phyloP scores from a whole-genome alignment of 495 filamentous ascomycete species.

The Saxophila tyrrhenica region DNA sequence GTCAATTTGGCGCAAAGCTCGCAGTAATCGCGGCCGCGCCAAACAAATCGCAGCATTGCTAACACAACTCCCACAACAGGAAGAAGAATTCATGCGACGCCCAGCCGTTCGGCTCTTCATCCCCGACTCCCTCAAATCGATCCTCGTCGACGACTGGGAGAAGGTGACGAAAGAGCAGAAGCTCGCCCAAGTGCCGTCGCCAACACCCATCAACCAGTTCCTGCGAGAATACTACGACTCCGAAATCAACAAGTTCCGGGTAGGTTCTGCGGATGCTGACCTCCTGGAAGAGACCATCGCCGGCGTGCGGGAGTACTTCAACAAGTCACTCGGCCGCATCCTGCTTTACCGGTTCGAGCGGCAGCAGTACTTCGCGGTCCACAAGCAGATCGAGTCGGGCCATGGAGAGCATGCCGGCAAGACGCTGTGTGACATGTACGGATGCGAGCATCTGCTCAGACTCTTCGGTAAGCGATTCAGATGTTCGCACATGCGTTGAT shows the following conservation, averaged over 20 bases:
- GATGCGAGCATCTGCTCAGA: constrained; percentile 78
- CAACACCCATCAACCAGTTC: constrained; percentile 61
- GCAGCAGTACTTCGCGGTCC: constrained; percentile 64
- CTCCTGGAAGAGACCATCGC: constrained; percentile 78
- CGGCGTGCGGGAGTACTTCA: constrained; percentile 84
- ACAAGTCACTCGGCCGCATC: constrained; percentile 71
- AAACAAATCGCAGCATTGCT: not conserved
- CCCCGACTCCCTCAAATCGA: constrained; percentile 75
- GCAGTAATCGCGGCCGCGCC: not conserved
- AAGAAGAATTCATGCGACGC: constrained; percentile 67
- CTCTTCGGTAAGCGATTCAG: constrained; percentile 56
- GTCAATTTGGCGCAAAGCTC: not conserved
- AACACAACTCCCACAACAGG: constrained; percentile 39
- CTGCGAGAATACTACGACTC: constrained; percentile 63
- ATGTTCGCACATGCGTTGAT: not conserved
- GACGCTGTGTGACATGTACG: constrained; percentile 67
- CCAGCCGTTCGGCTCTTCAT: constrained; percentile 72
- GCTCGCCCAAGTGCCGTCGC: constrained; percentile 71
- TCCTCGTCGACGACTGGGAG: constrained; percentile 97
- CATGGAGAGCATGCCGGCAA: constrained; percentile 52
- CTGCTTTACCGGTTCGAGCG: constrained; percentile 89
- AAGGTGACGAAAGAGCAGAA: constrained; percentile 90
- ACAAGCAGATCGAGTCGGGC: constrained; percentile 46
- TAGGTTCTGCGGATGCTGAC: constrained; percentile 58
- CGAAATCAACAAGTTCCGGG: constrained; percentile 54